Percentiles rank a stretch among this genome's conserved stretches.
Evolutionary conservation across 208 protist genomes (phyloP).

Genomic region (Trypanosoma cruzi): DNA sequence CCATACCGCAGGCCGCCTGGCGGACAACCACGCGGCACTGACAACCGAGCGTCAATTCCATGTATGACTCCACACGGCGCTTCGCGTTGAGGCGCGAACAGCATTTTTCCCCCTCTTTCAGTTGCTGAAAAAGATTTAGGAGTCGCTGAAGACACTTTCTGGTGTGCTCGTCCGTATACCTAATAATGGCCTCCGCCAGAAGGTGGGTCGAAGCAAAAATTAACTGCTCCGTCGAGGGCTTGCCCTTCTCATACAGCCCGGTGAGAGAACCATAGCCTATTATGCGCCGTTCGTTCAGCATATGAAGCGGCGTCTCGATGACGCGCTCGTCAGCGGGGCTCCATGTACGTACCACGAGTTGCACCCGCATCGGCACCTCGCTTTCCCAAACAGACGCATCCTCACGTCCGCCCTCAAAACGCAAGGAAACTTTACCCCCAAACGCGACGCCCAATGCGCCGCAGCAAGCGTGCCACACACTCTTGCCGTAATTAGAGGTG

Average conservation of each 20-base stretch:
- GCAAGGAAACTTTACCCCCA: conserved; percentile 25
- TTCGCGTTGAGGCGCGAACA: conserved; percentile 24
- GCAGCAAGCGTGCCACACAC: conserved; percentile 57
- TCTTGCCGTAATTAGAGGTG: conserved; percentile 52
- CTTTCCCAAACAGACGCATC: not conserved
- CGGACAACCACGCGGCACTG: conserved; percentile 30
- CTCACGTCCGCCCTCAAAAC: conserved; percentile 24
- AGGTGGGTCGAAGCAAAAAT: conserved; percentile 27
- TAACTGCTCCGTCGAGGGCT: conserved; percentile 3
- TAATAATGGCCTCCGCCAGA: conserved; percentile 20
- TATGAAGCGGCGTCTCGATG: conserved; percentile 6
- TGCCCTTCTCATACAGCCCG: not conserved
- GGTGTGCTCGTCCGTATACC: conserved; percentile 17
- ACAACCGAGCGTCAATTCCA: conserved; percentile 31
- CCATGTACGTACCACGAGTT: conserved; percentile 17
- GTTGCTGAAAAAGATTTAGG: conserved; percentile 14
- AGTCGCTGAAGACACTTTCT: conserved; percentile 14
- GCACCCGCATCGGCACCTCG: conserved; percentile 7
- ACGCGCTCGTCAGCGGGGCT: not conserved
- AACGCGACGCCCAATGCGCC: conserved; percentile 42
- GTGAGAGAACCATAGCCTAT: conserved; percentile 13
- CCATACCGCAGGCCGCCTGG: not conserved
- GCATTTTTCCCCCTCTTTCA: conserved; percentile 1
- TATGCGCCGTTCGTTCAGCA: conserved; percentile 14
- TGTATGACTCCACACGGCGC: conserved; percentile 27